phyloP scores from a whole-genome alignment of 2,329 filamentous ascomycete species.

The Fusarium sp. region DNA sequence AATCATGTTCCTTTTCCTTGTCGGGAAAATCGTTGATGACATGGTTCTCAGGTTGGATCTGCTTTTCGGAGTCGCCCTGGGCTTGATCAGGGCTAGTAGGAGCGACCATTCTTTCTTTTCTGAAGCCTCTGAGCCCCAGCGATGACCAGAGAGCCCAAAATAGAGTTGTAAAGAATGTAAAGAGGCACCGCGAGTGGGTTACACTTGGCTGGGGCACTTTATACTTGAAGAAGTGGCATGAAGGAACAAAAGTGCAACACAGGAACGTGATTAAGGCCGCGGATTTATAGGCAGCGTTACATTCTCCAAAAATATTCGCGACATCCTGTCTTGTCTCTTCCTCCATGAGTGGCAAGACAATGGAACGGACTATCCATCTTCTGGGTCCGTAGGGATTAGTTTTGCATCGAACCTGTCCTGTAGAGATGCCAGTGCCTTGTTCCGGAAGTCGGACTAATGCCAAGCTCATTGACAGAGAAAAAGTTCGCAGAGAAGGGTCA shows the following conservation, averaged over 20 bases:
- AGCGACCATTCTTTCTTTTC: constrained; percentile 1
- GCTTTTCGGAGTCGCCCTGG: constrained; percentile 31
- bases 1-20: constrained; percentile 30
- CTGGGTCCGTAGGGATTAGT: constrained; percentile 1
- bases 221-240: constrained; percentile 8
- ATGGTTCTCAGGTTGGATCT: constrained; percentile 24
- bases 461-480: constrained; percentile 15
- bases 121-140: neutral
- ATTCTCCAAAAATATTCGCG: constrained; percentile 8
- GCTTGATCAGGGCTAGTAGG: constrained; percentile 5
- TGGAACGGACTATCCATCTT: constrained; percentile 1
- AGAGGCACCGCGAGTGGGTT: neutral
- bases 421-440: constrained; percentile 2
- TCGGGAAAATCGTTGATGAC: constrained; percentile 11
- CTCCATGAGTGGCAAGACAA: constrained; percentile 11
- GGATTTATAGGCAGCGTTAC: constrained; percentile 27
- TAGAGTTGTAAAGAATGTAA: neutral
- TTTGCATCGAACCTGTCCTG: neutral
- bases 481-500: neutral
- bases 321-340: neutral
- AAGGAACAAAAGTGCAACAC: neutral
- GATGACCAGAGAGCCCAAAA: neutral
- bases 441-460: constrained; percentile 33
- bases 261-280: neutral
- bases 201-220: constrained; percentile 1